phyloP scores from a whole-genome alignment of 164 flowering plant species.

The Aristolochia contorta region DNA sequence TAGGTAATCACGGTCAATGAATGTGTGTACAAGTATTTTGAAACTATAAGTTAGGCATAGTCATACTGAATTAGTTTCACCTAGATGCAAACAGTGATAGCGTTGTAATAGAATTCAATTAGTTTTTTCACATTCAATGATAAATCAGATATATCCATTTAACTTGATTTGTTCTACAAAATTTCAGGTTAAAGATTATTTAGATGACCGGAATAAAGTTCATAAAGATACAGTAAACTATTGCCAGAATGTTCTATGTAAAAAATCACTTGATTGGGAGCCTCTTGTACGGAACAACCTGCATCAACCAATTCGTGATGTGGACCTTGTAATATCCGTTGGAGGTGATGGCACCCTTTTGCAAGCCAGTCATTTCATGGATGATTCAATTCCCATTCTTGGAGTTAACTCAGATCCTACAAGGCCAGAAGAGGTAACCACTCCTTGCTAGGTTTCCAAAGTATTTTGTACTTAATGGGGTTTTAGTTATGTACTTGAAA shows the following conservation, averaged over 20 bases:
- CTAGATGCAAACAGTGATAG: background rate
- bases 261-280: conserved; percentile 59
- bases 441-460: background rate
- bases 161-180: conserved; percentile 1
- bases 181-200: conserved; percentile 41
- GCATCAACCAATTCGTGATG: conserved; percentile 46
- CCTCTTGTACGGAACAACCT: conserved; percentile 40
- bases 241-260: conserved; percentile 57
- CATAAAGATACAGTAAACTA: conserved; percentile 62
- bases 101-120: background rate
- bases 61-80: background rate
- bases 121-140: background rate
- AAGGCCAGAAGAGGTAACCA: conserved; percentile 53
- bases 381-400: conserved; percentile 70
- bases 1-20: background rate
- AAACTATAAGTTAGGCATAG: background rate
- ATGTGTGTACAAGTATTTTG: background rate
- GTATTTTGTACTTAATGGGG: background rate
- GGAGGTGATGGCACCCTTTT: conserved; percentile 98
- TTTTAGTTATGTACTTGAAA: background rate
- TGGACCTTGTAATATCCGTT: conserved; percentile 73
- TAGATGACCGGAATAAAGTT: conserved; percentile 52
- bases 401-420: conserved; percentile 99
- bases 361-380: conserved; percentile 85
- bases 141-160: background rate